Base-by-base conservation (phyloP, 257 asterid genomes). In the Solanum peruvianum region DNA sequence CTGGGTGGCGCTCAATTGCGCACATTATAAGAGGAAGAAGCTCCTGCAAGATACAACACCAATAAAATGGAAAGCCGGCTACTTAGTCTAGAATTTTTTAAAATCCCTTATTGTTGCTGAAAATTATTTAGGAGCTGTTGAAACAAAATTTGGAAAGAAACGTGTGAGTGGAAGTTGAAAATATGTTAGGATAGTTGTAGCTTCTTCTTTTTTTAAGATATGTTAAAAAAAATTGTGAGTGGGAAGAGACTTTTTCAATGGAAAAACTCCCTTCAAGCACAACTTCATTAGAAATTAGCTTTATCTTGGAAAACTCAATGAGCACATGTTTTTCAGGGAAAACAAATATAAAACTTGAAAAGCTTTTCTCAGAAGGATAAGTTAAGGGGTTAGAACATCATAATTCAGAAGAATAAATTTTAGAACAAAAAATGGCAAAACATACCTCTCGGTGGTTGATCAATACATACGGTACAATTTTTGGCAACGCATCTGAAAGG, bases 1-100 rank as follows among this genome's bases (percentile, higher is more conserved):
- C 95, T 85, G 99, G 99, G 85, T 97, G 99, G 77, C 98, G 99
- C 94, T 97, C 99, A 77, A 97, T 97, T 83, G 99, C 96, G 80
- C 99, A 97, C 99, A 97, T 97, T 85, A 97, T 96, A 87, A 96
- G 92, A 90, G 99, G 99, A 90, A 97, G 99, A 84, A 97, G 99
- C 91, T 97, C 99, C 99, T 97, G 89, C 86, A 88, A 88, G 81
- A 66, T 62, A 85, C 82, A 84, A 78, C 44, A 29, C 85, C 69
- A 81, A 81, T 81, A 33, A 49, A 81, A 52, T 81, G 69, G 85
- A 81, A 81, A 0, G 20, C 33, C 20, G 4, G 85, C 66, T 45
- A 49, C 62, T 49, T 49, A 81, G 69, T 47, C 29, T 29, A 81
- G 39, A 81, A 29, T 5, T 16, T 29, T 23, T 29, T 6, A 0